Evolutionary conservation across 208 protist species (phyloP), one percentile per base, ranked within the genome.

Genomic region (Angomonas deanei): DNA sequence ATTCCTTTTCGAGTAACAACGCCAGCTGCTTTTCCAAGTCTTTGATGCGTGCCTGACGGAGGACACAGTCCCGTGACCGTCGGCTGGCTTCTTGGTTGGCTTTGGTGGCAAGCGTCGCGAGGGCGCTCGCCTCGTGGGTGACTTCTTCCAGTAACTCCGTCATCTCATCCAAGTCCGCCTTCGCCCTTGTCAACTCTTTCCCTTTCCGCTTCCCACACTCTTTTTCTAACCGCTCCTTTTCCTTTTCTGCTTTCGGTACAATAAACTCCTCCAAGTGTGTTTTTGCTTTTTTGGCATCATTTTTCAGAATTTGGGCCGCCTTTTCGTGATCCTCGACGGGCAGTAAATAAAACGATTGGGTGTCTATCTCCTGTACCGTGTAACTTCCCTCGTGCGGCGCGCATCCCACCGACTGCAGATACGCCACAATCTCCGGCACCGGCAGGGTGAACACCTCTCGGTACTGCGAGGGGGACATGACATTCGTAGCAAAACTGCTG

Each of bases 171-270:
- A 73, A 46, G 2, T 78, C 81, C 17, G 70, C 82, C 2, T 49
- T 60, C 50, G 8, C 68, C 34, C 66, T 73, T 30, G 70, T 48
- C 24, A 80, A 66, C 63, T 94, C 87, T 59, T 82, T 82, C 0
- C 84, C 84, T 42, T 84, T 85, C 36, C 60, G 50, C 42, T 76
- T 72, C 24, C 6, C 36, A 26, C 80, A 53, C 68, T 87, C 80
- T 19, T 47, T 15, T 30, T 73, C 81, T 8, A 87, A 15, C 17
- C 67, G 70, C 42, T 55, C 52, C 1, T 72, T 60, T 68, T 82
- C 75, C n/a, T 36, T 33, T 15, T 42, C 36, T 15, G 36, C 36
- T 15, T 8, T 42, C 11, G 36, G 36, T 42, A n/a, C 15, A 15
- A 42, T 15, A 8, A n/a, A 8, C 15, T 42, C 36, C 15, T 42